Conservation (phyloP, 2,329 filamentous ascomycete genomes). For the Epichloe uncinata region DNA sequence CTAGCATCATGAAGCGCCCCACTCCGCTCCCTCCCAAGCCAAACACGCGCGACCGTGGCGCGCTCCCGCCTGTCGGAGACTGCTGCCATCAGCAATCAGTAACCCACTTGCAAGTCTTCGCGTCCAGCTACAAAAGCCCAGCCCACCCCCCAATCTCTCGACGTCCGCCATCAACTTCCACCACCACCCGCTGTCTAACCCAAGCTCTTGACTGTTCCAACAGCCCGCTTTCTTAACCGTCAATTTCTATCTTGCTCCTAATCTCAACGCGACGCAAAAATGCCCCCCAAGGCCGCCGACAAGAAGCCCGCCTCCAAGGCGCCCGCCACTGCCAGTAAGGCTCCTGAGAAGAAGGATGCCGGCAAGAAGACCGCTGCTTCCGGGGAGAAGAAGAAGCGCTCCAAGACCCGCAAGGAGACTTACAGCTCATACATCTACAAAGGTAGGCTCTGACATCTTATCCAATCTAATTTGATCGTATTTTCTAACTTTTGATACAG, state of each 20-base stretch:
- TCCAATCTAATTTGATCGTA: background rate
- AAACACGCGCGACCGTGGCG: slow-evolving; percentile 8
- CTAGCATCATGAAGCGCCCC: background rate
- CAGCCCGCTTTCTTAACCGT: background rate
- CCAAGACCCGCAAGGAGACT: slow-evolving; percentile 99
- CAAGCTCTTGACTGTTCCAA: slow-evolving; percentile 11
- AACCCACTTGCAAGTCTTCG: slow-evolving; percentile 35
- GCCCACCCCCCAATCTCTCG: slow-evolving; percentile 36
- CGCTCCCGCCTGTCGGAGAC: slow-evolving; percentile 5
- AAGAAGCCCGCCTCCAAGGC: slow-evolving; percentile 99
- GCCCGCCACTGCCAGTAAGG: slow-evolving; percentile 57
- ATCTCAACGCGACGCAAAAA: slow-evolving; percentile 39
- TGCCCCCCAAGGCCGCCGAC: slow-evolving; percentile 97
- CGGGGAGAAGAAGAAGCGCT: slow-evolving; percentile 99
- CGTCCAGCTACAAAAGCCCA: slow-evolving; percentile 50
- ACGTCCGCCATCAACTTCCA: slow-evolving; percentile 32
- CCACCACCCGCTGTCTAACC: slow-evolving; percentile 22
- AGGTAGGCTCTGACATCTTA: slow-evolving; percentile 41
- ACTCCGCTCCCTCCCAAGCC: slow-evolving; percentile 2
- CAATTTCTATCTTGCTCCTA: slow-evolving; percentile 7
- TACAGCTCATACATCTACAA: slow-evolving; percentile 99
- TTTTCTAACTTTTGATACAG: slow-evolving; percentile 31
- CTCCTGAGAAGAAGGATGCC: slow-evolving; percentile 94
- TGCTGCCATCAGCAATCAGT: slow-evolving; percentile 36
- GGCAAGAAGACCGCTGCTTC: slow-evolving; percentile 98